These are phyloP conservation scores for Clitocybe nebularis DNA, from an alignment of 1,284 basidiomycete genomes.

Conservation along the genomic window DNA sequence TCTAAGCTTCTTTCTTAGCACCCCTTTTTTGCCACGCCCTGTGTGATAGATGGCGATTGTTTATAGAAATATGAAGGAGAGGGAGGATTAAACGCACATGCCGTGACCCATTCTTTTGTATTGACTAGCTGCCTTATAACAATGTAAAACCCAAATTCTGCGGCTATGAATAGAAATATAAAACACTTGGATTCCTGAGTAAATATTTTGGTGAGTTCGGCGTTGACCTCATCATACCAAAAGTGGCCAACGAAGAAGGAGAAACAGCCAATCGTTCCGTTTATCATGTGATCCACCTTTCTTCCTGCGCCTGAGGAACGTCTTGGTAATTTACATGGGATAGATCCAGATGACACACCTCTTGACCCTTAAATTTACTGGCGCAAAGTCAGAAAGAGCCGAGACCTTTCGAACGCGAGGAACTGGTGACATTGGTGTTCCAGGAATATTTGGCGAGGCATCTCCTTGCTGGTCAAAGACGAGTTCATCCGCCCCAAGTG, in stretches of 20 bases:
- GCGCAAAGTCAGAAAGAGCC: constrained; percentile 90
- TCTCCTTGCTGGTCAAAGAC: constrained; percentile 39
- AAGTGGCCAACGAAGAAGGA: constrained; percentile 85
- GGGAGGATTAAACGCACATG: constrained; percentile 58
- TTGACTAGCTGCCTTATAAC: constrained; percentile 89
- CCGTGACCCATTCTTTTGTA: constrained; percentile 86
- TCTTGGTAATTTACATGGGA: neutral
- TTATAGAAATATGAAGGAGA: neutral
- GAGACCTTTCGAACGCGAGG: constrained; percentile 69
- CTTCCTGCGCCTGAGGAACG: constrained; percentile 41
- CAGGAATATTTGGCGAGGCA: constrained; percentile 32
- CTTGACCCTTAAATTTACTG: constrained; percentile 79
- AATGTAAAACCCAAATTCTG: constrained; percentile 87
- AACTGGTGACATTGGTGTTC: constrained; percentile 28
- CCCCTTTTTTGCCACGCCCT: constrained; percentile 86
- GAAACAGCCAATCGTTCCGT: constrained; percentile 75
- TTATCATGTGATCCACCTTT: constrained; percentile 42
- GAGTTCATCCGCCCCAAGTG: constrained; percentile 58
- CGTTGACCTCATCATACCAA: constrained; percentile 51
- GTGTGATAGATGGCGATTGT: neutral
- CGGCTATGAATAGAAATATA: constrained; percentile 82
- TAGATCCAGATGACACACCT: constrained; percentile 34
- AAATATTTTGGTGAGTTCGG: neutral
- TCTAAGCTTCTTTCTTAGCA: constrained; percentile 71
- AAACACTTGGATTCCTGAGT: constrained; percentile 46